Conservation (phyloP, 1,284 basidiomycete species). For the Naganishia albida region DNA sequence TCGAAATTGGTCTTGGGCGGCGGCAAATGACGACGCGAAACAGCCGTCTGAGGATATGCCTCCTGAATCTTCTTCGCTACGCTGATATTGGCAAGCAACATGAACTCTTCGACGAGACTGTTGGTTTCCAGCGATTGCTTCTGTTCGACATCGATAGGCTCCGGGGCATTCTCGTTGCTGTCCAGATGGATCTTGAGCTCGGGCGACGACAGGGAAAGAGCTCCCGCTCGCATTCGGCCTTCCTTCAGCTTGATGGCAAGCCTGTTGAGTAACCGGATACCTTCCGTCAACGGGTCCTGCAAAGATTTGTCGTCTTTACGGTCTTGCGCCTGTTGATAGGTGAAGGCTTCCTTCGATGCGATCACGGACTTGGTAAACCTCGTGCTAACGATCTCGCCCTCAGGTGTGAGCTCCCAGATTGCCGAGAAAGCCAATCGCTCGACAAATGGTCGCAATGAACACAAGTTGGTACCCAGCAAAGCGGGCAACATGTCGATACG, state of each 20-base stretch:
- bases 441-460: constrained; percentile 88
- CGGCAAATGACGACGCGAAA: constrained; percentile 86
- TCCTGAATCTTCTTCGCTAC: constrained; percentile 92
- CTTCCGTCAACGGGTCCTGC: constrained; percentile 79
- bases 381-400: constrained; percentile 86
- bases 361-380: constrained; percentile 96
- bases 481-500: constrained; percentile 98
- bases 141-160: constrained; percentile 96
- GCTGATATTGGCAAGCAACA: constrained; percentile 95
- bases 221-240: constrained; percentile 87
- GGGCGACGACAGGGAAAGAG: constrained; percentile 93
- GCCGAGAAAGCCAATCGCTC: constrained; percentile 94
- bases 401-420: constrained; percentile 87
- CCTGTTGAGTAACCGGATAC: constrained; percentile 85
- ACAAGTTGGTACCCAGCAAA: constrained; percentile 92
- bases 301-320: constrained; percentile 79
- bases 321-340: constrained; percentile 93
- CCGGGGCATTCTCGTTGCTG: constrained; percentile 78
- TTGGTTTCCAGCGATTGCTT: constrained; percentile 93
- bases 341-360: constrained; percentile 93
- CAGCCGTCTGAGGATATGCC: constrained; percentile 92
- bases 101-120: constrained; percentile 97
- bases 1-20: constrained; percentile 95
- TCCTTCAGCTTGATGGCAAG: constrained; percentile 85
- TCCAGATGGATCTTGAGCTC: constrained; percentile 97